Evolutionary conservation across 441 rosid genomes (phyloP), one percentile per base, ranked within the genome.

Genomic region (Populus hybrid): DNA sequence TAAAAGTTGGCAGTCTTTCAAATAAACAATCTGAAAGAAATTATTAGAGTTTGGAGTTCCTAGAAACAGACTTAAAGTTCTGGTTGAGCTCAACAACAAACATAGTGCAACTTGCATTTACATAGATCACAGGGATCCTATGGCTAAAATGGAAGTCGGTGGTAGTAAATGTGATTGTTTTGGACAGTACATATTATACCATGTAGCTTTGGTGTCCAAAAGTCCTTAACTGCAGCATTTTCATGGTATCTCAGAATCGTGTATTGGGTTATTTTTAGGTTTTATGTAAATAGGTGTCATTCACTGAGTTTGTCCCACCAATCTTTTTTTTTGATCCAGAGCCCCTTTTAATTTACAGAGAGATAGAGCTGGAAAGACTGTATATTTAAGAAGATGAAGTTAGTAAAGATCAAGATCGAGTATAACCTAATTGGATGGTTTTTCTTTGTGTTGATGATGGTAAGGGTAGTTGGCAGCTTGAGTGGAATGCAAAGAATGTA

Each of bases 151-250:
- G 26, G 29, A 74, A 29, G 9, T 50, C 10, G 5, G 23, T 2
- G 9, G 68, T 61, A 61, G 18, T 20, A 56, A 23, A 12, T 64
- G 33, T 2, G 20, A 35, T 9, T 36, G 16, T 23, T 35, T 74
- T 74, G 50, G 35, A 74, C 42, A 18, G 7, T 9, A 71, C 40
- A 29, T 20, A 20, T 33, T 16, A 42, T 45, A 9, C 24, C 24
- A 72, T 72, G 24, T 53, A 45, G 65, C 28, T 14, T 69, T 69
- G 59, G 9, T 72, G 11, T 16, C 64, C 74, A 53, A 53, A 72
- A 7, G 33, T 72, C 14, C 6, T 18, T 28, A 5, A 45, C 29
- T 24, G n/a, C n/a, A 7, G 65, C 64, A n/a, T 28, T 45, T 40
- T 67, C 28, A 20, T 66, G 36, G 45, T 40, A 9, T 67, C 66